Evolutionary conservation across 192 early-diverging fungal genomes (phyloP).

Genomic region (Rhizophlyctis rosea): DNA sequence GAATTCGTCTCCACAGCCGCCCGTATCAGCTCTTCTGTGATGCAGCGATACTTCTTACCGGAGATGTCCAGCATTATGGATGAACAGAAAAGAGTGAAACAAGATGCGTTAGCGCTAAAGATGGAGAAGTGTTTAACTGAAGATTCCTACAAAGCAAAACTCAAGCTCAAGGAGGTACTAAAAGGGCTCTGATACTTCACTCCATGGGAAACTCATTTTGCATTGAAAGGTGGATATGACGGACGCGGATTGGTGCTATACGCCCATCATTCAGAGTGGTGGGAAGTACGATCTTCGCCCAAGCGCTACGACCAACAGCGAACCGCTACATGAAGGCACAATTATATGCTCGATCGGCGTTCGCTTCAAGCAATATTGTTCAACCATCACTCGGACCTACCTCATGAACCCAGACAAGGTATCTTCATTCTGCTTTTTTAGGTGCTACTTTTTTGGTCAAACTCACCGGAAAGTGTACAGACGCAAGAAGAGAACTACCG

Average conservation of each 20-base stretch:
- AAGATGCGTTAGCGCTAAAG: slow-evolving; percentile 73
- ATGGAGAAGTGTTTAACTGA: slow-evolving; percentile 51
- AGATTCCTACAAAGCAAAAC: slow-evolving; percentile 21
- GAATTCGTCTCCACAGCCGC: slow-evolving; percentile 69
- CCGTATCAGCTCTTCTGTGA: slow-evolving; percentile 65
- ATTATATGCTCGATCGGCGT: slow-evolving; percentile 91
- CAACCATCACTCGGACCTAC: slow-evolving; percentile 90
- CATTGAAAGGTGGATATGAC: slow-evolving; percentile 59
- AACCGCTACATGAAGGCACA: slow-evolving; percentile 80
- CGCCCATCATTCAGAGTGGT: slow-evolving; percentile 95
- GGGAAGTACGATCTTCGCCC: slow-evolving; percentile 86
- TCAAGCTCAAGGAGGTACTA: slow-evolving; percentile 69
- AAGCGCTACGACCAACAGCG: slow-evolving; percentile 69
- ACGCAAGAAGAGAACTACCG: slow-evolving; percentile 89
- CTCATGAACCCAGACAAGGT: slow-evolving; percentile 87
- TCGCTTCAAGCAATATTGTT: slow-evolving; percentile 93
- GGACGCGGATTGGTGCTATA: slow-evolving; percentile 84
- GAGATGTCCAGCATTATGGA: slow-evolving; percentile 87
- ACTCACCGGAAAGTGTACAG: slow-evolving; percentile 19
- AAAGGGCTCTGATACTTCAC: too few relatives aligned
- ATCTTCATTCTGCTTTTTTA: not conserved
- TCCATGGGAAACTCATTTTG: too few relatives aligned
- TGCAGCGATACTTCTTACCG: slow-evolving; percentile 84
- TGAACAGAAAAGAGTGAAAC: slow-evolving; percentile 79
- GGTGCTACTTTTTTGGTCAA: slow-evolving; percentile 1